Evolutionary conservation across 176 grass and related monocot species (phyloP), one percentile per base, ranked within the genome.

Genomic region (Microstegium vimineum): DNA sequence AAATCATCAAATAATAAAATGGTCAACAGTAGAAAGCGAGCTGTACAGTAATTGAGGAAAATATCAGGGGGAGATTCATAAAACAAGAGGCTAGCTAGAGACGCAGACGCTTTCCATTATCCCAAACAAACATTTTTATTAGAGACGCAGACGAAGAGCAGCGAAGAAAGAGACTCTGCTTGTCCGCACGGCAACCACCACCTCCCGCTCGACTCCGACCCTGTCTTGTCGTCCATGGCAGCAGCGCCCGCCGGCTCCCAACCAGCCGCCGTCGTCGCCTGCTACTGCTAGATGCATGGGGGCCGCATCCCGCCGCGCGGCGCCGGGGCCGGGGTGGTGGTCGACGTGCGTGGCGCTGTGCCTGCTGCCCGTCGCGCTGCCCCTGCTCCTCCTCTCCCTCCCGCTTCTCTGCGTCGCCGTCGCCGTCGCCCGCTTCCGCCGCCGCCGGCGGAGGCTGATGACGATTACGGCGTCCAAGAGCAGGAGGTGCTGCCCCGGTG

Each of bases 391-490:
- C 17, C 35, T 92, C 65, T 92, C 78, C 17, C 71, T 90, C 23
- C 90, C 87, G 34, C 82, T 83, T 38, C 77, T 94, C 73, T 92
- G 78, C 68, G 67, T 92, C 73, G 25, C 80, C 74, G 66, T 80
- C 17, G 60, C 82, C 17, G 65, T 78, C n/a, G 73, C 43, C 61
- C 79, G 81, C 17, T 84, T 87, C 89, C 76, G 77, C 47, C 72
- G 83, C 3, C 72, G 78, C 0, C 66, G 87, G 2, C 9, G 68
- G 26, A 65, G 25, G 70, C 41, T 34, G n/a, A n/a, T n/a, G n/a
- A n/a, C n/a, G 56, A 8, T 6, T 2, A 25, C 38, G 37, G 5
- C 11, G 22, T 0, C 1, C 13, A 10, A 25, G 62, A 67, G 18
- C 49, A 4, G 20, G 0, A 18, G 64, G 0, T 1, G 52, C 62